Conservation (phyloP, 2,329 filamentous ascomycete species). For the Aspergillus latus region DNA sequence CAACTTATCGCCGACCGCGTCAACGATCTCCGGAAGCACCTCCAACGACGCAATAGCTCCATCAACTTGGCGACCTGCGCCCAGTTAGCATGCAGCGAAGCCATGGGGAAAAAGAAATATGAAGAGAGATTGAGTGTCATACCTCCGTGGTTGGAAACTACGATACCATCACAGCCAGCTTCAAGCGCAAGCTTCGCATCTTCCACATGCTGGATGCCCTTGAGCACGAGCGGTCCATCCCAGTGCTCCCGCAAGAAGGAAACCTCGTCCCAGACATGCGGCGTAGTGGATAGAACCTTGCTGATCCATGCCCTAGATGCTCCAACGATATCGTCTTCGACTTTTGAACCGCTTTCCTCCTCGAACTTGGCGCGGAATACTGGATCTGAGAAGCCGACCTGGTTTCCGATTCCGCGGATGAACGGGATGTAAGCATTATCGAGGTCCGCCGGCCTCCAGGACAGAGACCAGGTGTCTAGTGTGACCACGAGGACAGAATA, state of each 20-base stretch:
- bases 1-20: constrained; percentile 54
- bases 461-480: constrained; percentile 67
- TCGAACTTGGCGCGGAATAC: constrained; percentile 62
- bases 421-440: constrained; percentile 59
- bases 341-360: constrained; percentile 45
- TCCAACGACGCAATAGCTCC: constrained; percentile 53
- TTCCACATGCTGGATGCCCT: constrained; percentile 56
- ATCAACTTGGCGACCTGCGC: constrained; percentile 49
- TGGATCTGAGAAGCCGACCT: constrained; percentile 66
- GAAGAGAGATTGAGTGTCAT: constrained; percentile 11
- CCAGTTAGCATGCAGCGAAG: not conserved
- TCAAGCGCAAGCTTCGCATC: constrained; percentile 50
- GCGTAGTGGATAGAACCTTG: constrained; percentile 53
- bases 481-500: constrained; percentile 70
- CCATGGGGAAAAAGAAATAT: not conserved
- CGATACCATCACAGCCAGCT: constrained; percentile 50
- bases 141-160: constrained; percentile 56
- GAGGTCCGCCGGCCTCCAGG: constrained; percentile 67
- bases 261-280: constrained; percentile 63
- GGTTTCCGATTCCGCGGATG: constrained; percentile 57
- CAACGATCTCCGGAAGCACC: constrained; percentile 60
- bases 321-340: constrained; percentile 51
- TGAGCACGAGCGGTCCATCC: constrained; percentile 64
- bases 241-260: constrained; percentile 59
- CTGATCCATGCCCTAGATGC: constrained; percentile 56